Evolutionary conservation across 129 eudicot genomes (phyloP).

Genomic region (Chrysanthemum lavandulifolium): DNA sequence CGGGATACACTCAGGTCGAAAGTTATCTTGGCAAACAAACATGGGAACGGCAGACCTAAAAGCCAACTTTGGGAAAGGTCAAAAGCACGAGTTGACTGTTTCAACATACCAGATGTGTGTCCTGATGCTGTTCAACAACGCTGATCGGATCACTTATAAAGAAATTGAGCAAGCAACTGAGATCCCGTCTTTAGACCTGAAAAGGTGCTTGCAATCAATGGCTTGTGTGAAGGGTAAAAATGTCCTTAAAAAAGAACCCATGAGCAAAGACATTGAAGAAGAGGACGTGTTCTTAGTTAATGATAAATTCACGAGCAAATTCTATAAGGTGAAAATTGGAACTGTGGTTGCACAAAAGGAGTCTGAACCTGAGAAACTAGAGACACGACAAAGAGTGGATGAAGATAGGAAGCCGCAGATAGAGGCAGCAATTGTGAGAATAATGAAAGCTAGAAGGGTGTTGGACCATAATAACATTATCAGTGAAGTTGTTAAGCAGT

Average conservation of each 20-base stretch:
- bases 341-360: conserved; percentile 77
- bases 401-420: conserved; percentile 39
- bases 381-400: too few species aligned
- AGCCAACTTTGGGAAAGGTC: conserved; percentile 62
- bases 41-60: conserved; percentile 84
- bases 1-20: conserved; percentile 34
- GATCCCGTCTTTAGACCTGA: conserved; percentile 63
- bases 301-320: conserved; percentile 66
- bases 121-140: conserved; percentile 62
- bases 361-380: too few species aligned
- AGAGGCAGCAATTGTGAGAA: conserved; percentile 75
- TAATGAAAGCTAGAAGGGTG: conserved; percentile 68
- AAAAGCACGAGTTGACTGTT: conserved; percentile 68
- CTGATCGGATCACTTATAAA: conserved; percentile 51
- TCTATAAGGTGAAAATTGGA: conserved; percentile 14
- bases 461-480: conserved; percentile 60
- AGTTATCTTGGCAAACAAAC: conserved; percentile 69
- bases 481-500: conserved; percentile 75
- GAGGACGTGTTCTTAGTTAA: conserved; percentile 62
- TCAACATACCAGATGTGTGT: conserved; percentile 86
- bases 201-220: conserved; percentile 70
- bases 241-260: conserved; percentile 63
- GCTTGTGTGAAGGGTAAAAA: conserved; percentile 83
- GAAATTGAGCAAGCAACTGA: conserved; percentile 49
- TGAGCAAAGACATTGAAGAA: conserved; percentile 72